A percentile compares a stretch with the other conserved stretches of the same genome.
These are phyloP conservation scores for Aspergillus viridinutans DNA, from an alignment of 2,329 filamentous ascomycete species.

Conservation along the genomic window DNA sequence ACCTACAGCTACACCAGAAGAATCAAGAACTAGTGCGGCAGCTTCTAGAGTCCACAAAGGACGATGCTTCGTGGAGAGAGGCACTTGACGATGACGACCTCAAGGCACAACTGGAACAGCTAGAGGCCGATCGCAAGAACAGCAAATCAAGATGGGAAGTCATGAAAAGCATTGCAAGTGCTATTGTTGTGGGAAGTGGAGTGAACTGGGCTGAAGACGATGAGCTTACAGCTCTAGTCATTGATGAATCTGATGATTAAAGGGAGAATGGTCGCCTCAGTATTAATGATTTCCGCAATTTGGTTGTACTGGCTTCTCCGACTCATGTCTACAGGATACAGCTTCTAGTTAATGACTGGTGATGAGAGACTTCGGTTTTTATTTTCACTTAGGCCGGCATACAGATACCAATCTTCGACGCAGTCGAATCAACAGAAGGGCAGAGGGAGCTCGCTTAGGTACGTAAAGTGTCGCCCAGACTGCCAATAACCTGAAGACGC, in stretches of 20 bases:
- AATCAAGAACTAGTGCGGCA: conserved; percentile 62
- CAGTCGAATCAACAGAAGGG: too few species aligned
- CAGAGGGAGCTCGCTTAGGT: background rate
- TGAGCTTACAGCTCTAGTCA: conserved; percentile 63
- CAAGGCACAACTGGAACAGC: conserved; percentile 52
- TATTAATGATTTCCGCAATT: background rate
- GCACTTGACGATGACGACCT: conserved; percentile 52
- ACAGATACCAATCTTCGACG: background rate
- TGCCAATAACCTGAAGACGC: too few species aligned
- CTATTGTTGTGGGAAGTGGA: conserved; percentile 74
- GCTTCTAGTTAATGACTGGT: background rate
- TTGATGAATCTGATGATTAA: conserved; percentile 60
- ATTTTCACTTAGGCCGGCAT: background rate
- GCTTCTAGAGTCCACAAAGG: conserved; percentile 60
- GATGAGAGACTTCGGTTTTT: background rate
- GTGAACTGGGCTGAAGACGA: conserved; percentile 74
- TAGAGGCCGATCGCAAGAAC: conserved; percentile 57
- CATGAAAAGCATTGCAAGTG: conserved; percentile 74
- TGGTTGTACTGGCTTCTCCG: background rate
- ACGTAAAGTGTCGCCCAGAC: background rate
- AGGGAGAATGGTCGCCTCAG: background rate
- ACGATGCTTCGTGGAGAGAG: conserved; percentile 50
- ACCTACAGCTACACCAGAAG: conserved; percentile 51
- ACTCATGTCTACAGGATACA: background rate
- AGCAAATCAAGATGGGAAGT: conserved; percentile 67